A percentile compares a stretch with the other conserved stretches of the same genome.
Evolutionary conservation across 176 grass and related monocot genomes (phyloP).

Genomic region (Poa pratensis): DNA sequence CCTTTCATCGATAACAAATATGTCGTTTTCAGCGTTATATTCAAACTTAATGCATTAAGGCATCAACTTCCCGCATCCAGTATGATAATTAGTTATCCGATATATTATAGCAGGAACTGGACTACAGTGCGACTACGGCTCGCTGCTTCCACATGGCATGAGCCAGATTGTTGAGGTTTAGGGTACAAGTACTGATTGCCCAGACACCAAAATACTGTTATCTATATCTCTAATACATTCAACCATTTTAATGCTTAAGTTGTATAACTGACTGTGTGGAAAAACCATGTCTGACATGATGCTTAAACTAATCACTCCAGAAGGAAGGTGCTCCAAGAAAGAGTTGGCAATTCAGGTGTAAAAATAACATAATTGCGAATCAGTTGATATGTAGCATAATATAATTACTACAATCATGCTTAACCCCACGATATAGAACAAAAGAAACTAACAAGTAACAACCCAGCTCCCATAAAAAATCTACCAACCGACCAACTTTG

Average conservation of each 20-base stretch:
- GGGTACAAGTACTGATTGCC: neutral
- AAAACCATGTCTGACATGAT: neutral
- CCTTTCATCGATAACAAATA: neutral
- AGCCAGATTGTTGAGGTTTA: neutral
- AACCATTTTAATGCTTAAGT: neutral
- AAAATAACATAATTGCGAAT: neutral
- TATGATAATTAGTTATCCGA: neutral
- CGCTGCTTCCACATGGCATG: neutral
- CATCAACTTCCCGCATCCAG: neutral
- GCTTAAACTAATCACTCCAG: neutral
- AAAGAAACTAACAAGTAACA: neutral
- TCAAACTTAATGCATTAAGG: neutral
- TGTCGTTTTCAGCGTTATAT: neutral
- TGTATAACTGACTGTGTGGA: neutral
- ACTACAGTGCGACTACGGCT: no score
- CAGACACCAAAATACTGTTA: neutral
- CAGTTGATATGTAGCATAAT: neutral
- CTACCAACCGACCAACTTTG: neutral
- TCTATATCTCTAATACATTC: no score
- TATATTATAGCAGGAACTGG: neutral
- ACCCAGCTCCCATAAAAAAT: neutral
- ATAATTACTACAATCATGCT: neutral
- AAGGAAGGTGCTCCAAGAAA: neutral
- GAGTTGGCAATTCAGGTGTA: neutral
- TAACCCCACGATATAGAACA: neutral